phyloP scores from a whole-genome alignment of 768 basidiomycete genomes.

The Pleurotus salmoneostramineus region DNA sequence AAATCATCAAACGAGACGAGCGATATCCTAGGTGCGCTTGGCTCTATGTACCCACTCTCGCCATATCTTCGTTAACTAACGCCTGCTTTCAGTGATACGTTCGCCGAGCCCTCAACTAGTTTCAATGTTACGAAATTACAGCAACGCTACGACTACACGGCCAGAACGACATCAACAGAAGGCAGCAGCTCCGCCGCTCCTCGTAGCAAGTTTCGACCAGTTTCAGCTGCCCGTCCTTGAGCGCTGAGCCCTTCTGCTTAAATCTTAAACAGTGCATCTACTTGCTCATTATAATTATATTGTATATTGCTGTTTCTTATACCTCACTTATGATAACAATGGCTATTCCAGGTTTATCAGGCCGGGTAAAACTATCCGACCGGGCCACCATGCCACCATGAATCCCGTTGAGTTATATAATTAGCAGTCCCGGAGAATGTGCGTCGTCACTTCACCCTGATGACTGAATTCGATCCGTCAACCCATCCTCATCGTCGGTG shows the following conservation, averaged over 20 bases:
- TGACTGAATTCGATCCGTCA: conserved; percentile 51
- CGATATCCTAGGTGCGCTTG: too few relatives aligned
- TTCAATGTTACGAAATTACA: conserved; percentile 23
- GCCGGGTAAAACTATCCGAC: not conserved
- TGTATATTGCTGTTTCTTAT: not conserved
- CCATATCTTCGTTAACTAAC: too few relatives aligned
- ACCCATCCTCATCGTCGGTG: conserved; percentile 70
- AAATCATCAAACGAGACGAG: conserved; percentile 28
- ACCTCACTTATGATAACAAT: not conserved
- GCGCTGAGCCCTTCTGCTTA: too few relatives aligned
- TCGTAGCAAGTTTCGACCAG: not conserved
- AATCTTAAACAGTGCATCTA: too few relatives aligned
- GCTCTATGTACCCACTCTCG: too few relatives aligned
- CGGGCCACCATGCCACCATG: not conserved
- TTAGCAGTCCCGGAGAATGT: not conserved
- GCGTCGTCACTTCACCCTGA: conserved; percentile 5
- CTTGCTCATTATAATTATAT: not conserved
- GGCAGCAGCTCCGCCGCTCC: not conserved
- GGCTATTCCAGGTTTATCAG: too few relatives aligned
- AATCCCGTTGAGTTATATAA: not conserved
- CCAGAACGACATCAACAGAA: conserved; percentile 8
- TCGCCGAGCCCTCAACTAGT: not conserved
- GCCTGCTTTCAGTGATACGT: not conserved
- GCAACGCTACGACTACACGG: conserved; percentile 27
- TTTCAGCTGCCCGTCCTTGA: not conserved